These are phyloP conservation scores for Alternaria sp. DNA, from an alignment of 2,329 filamentous ascomycete genomes.

Conservation along the genomic window DNA sequence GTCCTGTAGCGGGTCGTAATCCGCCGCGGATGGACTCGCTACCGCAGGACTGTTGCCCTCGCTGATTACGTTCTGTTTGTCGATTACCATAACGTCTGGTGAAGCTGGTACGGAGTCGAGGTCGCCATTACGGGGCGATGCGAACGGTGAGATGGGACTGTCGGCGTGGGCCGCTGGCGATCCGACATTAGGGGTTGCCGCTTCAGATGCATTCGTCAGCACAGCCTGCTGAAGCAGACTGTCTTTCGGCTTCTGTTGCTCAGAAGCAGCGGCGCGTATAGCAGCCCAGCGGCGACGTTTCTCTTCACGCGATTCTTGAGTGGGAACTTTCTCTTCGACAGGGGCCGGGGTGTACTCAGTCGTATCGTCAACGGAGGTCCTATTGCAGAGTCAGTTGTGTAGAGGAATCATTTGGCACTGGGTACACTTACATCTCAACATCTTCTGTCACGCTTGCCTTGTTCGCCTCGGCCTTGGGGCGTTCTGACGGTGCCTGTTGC, in stretches of 20 bases:
- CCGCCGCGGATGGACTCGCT: constrained; percentile 86
- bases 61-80: constrained; percentile 50
- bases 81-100: constrained; percentile 49
- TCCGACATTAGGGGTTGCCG: constrained; percentile 61
- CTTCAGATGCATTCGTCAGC: constrained; percentile 63
- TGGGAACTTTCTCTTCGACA: constrained; percentile 34
- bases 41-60: constrained; percentile 40
- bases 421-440: constrained; percentile 25
- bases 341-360: constrained; percentile 24
- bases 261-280: constrained; percentile 40
- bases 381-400: constrained; percentile 17
- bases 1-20: constrained; percentile 88
- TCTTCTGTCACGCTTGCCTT: constrained; percentile 16
- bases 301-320: constrained; percentile 42
- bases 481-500: constrained; percentile 8
- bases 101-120: constrained; percentile 48
- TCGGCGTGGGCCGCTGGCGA: constrained; percentile 40
- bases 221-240: constrained; percentile 74
- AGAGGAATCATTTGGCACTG: not conserved
- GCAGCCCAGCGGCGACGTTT: constrained; percentile 43
- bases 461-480: not conserved
- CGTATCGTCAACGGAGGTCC: constrained; percentile 24
- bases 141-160: constrained; percentile 44
- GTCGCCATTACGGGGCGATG: constrained; percentile 48
- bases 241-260: constrained; percentile 61